Evolutionary conservation across 129 eudicot genomes (phyloP), one percentile per base, ranked within the genome.

Genomic region (Helichrysum umbraculigerum): DNA sequence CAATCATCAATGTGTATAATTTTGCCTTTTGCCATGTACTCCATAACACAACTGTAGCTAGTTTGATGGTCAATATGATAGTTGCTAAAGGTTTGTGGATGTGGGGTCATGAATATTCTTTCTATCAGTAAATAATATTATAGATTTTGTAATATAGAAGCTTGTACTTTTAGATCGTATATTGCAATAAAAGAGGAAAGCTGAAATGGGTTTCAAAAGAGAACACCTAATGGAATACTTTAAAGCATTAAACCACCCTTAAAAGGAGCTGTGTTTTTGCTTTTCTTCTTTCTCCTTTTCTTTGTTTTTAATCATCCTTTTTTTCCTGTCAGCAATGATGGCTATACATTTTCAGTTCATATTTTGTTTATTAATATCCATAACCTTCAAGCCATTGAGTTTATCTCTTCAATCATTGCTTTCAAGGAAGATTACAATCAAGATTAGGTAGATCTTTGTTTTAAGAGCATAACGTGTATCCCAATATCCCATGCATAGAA

Each of bases 151-250:
- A 71, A 77, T 67, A 68, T 71, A 63, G 84, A 78, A 78, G 88
- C 82, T 83, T 88, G 90, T 81, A 80, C 62, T 71, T 78, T 68
- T 68, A 75, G 75, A 76, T 74, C 74, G 44, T 82, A 58, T 54
- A 66, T 77, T 81, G 51, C 73, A 78, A 71, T 68, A 67, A 85
- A 85, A 82, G 85, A 75, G 60, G 73, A 89, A 89, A 87, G 89
- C 70, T 84, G 82, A 61, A 85, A 63, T 87, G 83, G 87, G 88
- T 86, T 85, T 80, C 70, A 75, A 87, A 89, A 84, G 82, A 70
- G 39, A 66, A 71, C 57, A 76, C 85, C 34, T 34, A 83, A 77
- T 80, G 79, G 81, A 66, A 74, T 71, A 74, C 86, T 81, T 83
- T 72, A 70, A 68, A 77, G 83, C 83, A 79, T 76, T 75, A 77